Evolutionary conservation across 2,329 filamentous ascomycete species (phyloP), one percentile per base, ranked within the genome.

Genomic region (Fragosphaeria purpurea): DNA sequence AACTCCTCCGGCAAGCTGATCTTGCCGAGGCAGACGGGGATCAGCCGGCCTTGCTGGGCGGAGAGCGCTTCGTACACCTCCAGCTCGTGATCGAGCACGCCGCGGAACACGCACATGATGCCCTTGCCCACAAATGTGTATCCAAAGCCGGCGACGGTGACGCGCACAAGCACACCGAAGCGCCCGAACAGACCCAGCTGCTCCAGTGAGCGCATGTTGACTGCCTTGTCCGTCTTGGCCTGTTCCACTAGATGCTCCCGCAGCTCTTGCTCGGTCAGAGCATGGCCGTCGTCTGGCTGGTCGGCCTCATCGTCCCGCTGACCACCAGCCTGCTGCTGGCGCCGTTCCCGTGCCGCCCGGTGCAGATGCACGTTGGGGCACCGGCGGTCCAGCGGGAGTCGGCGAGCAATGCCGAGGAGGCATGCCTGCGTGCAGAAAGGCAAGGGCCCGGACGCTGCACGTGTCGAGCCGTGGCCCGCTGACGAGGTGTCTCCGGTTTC

Each of bases 121-220:
- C 46, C 32, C 22, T 47, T 47, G 38, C 38, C 46, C 5, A 47
- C 46, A 9, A 47, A 41, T 38, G 13, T 39, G 13, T 47, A 47
- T 7, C 46, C 46, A 3, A 39, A 38, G 7, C 30, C 12, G 12
- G 39, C 22, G 22, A 47, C 46, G 10, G 46, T 39, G 7, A 47
- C 46, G 9, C 46, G 38, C 31, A 41, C 9, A 30, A 47, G 12
- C 30, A 31, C 10, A 12, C 46, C 46, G 33, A 34, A 47, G 9
- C 46, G 46, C 22, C 46, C 46, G 11, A 33, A 22, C 38, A 8
- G 12, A 38, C 38, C 46, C 46, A 31, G 6, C 12, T 31, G 4
- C 38, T 7, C 10, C 38, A 47, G 38, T 41, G 30, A 30, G 9
- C 39, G 46, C 31, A 39, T 47, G 30, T 12, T 11, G 31, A 41